Percentiles rank a stretch among this genome's conserved stretches.
phyloP scores from a whole-genome alignment of 768 basidiomycete species.

The Phaeotremella skinneri region DNA sequence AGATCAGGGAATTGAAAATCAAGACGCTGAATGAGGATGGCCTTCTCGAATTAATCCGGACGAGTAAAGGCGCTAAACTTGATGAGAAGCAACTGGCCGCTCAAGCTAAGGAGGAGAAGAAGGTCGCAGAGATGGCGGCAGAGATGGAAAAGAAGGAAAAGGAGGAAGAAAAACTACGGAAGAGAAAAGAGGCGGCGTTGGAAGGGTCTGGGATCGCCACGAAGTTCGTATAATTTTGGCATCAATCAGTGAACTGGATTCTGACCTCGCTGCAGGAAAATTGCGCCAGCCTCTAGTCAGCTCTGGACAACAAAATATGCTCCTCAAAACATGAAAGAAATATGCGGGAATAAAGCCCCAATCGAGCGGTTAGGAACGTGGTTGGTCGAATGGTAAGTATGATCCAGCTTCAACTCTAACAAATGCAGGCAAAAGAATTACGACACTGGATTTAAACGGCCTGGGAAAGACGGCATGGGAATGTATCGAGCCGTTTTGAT shows the following conservation, averaged over 20 bases:
- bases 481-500: conserved; percentile 81
- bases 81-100: conserved; percentile 78
- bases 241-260: no score
- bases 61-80: conserved; percentile 60
- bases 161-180: conserved; percentile 53
- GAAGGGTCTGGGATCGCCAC: conserved; percentile 39
- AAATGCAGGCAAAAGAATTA: conserved; percentile 66
- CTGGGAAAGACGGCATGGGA: conserved; percentile 86
- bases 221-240: conserved; percentile 47
- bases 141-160: conserved; percentile 62
- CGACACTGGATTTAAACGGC: conserved; percentile 82
- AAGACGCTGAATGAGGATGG: conserved; percentile 79
- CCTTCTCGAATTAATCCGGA: conserved; percentile 77
- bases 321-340: conserved; percentile 77
- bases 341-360: conserved; percentile 90
- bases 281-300: conserved; percentile 56
- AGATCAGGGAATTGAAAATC: conserved; percentile 76
- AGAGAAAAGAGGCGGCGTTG: conserved; percentile 43
- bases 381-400: conserved; percentile 77
- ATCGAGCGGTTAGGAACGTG: conserved; percentile 86
- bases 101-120: conserved; percentile 74
- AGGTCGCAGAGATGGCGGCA: conserved; percentile 58
- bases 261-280: conserved; percentile 35
- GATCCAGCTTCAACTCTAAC: background rate
- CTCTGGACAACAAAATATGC: conserved; percentile 97